A percentile compares a stretch with the other conserved stretches of the same genome.
Evolutionary conservation across 768 basidiomycete genomes (phyloP).

Genomic region (Royoungia palumana): DNA sequence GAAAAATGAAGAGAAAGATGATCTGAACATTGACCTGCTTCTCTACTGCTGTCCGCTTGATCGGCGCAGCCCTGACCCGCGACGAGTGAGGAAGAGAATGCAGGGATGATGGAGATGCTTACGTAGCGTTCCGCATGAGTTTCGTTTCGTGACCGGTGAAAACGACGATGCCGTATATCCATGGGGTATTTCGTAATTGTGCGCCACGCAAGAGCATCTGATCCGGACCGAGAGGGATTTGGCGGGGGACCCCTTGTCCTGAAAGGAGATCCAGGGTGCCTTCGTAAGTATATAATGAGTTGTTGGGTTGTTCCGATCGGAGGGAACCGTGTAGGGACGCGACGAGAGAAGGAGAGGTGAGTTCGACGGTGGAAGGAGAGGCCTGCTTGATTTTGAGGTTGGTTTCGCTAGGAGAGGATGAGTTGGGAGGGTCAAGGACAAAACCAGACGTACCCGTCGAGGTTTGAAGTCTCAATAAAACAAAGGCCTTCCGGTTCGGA

Average conservation of each 20-base stretch:
- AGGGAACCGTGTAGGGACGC: constrained; percentile 74
- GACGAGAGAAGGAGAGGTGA: constrained; percentile 77
- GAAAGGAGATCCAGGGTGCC: constrained; percentile 67
- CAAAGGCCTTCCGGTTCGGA: constrained; percentile 97
- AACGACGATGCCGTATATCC: constrained; percentile 92
- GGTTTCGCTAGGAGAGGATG: constrained; percentile 64
- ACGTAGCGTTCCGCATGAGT: constrained; percentile 98
- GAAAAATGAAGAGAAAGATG: constrained; percentile 86
- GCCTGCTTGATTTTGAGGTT: constrained; percentile 99
- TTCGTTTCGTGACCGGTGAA: constrained; percentile 99
- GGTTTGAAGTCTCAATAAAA: constrained; percentile 96
- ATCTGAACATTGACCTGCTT: constrained; percentile 95
- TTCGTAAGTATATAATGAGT: constrained; percentile 95
- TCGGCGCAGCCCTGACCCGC: constrained; percentile 75
- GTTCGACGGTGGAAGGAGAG: constrained; percentile 69
- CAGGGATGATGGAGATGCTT: constrained; percentile 31
- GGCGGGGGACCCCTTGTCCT: constrained; percentile 57
- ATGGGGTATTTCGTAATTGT: constrained; percentile 92
- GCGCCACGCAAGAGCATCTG: constrained; percentile 93
- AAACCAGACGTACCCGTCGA: constrained; percentile 75
- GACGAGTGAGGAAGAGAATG: too few relatives aligned
- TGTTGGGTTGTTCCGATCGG: constrained; percentile 96
- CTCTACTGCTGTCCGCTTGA: constrained; percentile 96
- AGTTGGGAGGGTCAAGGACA: background rate
- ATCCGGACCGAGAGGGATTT: constrained; percentile 90